Evolutionary conservation across 2,329 filamentous ascomycete genomes (phyloP).

Genomic region (Epichloe typhina): DNA sequence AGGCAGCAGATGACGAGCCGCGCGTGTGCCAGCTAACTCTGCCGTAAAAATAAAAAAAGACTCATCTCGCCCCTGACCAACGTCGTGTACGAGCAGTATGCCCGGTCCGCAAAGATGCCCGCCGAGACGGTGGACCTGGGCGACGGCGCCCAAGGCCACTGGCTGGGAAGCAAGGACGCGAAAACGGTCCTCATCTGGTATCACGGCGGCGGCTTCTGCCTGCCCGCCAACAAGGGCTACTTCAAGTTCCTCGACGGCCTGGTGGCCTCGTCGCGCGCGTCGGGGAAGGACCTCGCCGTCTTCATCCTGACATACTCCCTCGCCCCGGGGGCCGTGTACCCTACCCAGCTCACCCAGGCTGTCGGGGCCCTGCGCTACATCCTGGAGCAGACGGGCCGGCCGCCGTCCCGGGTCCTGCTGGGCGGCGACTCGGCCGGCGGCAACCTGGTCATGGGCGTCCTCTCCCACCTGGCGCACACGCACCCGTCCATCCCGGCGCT

Average conservation of each 20-base stretch:
- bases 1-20: not conserved
- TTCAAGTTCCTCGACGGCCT: constrained; percentile 10
- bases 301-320: constrained; percentile 11
- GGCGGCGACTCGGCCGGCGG: constrained; percentile 13
- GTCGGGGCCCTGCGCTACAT: constrained; percentile 11
- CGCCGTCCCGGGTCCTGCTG: constrained; percentile 8
- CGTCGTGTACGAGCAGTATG: constrained; percentile 9
- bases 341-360: constrained; percentile 12
- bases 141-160: constrained; percentile 10
- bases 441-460: constrained; percentile 11
- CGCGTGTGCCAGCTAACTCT: not conserved
- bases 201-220: constrained; percentile 12
- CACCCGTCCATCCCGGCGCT: constrained; percentile 10
- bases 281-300: constrained; percentile 9
- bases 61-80: constrained; percentile 9
- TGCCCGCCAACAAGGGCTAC: constrained; percentile 10
- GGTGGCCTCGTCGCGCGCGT: constrained; percentile 5
- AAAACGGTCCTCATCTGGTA: constrained; percentile 13
- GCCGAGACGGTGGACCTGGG: constrained; percentile 10
- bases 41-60: not conserved
- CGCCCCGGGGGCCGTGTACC: constrained; percentile 10
- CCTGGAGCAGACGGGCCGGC: constrained; percentile 4
- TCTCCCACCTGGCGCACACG: constrained; percentile 11
- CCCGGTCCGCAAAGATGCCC: constrained; percentile 5
- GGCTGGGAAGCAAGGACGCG: constrained; percentile 11